Base-by-base conservation (phyloP, 2,329 filamentous ascomycete genomes). In the Aspergillus proliferans region DNA sequence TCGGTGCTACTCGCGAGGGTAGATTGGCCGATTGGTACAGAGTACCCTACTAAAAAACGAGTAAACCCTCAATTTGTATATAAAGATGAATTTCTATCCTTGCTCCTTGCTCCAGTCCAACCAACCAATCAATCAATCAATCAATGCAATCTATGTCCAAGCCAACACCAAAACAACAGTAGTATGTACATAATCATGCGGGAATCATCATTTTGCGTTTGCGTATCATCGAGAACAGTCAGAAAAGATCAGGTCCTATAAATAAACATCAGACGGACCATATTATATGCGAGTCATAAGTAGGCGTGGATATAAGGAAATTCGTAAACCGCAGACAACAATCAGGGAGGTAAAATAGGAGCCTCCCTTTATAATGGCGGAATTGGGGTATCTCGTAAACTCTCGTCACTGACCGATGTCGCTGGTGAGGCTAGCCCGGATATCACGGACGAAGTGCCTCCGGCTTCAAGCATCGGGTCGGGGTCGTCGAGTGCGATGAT, bases 341-440 rank as follows among this genome's bases (percentile, higher is more conserved):
- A 10, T 15, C 15, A 36, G 15, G 15, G 14, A 14, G 34, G 18
- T 8, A 18, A 38, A 38, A 9, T 8, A 15, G 38, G 18, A 12
- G 10, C 10, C 26, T 30, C 26, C 26, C 26, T 30, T 26, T 28
- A 43, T 26, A 43, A 28, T n/a, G 41, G 22, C 24, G 41, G 41
- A 30, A 43, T 43, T 8, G 41, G 41, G 22, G 41, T 43, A 18
- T 43, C 41, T 40, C 38, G 38, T 40, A 40, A 18, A 40, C 18
- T 21, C 22, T 43, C 41, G 15, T 62, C 58, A 10, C 65, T 66
- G 46, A 64, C 49, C 12, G 66, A 68, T 4, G 68, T 69, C 18
- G 67, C 68, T 2, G 68, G 68, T 7, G 61, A 70, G 4, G 62
- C 67, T 5, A 71, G 52, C 0, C 68, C 68, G 4, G 68, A 69